Base-by-base conservation (phyloP, 306 rosid genomes). In the Quercus glauca region DNA sequence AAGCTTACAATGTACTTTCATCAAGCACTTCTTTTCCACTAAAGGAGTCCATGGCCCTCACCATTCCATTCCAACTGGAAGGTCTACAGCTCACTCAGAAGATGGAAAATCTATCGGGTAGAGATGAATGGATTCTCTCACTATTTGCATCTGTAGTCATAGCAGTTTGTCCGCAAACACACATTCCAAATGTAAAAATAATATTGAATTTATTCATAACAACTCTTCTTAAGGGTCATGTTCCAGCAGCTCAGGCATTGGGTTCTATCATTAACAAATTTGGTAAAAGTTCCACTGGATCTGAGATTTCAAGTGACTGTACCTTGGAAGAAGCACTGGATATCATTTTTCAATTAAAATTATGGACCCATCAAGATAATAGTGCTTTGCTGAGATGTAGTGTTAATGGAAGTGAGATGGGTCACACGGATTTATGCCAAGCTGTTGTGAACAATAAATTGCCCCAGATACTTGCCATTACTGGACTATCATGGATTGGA, bases 401-500 rank as follows among this genome's bases (percentile, higher is more conserved):
- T 77, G 88, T 65, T 80, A 79, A 84, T 64, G 89, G 86, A 52
- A 83, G 73, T 73, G 89, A 83, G 78, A 76, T 88, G 60, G 86
- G 85, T 71, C 86, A 89, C 58, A 75, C 89, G 73, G 94, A 92
- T 81, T 80, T 90, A 68, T 91, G 97, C 89, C 90, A 87, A 65
- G 90, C 94, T 69, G 68, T 56, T 69, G 82, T 75, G 65, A 80
- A 83, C 83, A 86, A 81, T 83, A 86, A 81, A 76, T 80, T 68
- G 52, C 90, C 88, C 81, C 97, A 88, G 85, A 84, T 85, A 82
- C 85, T 87, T 90, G 94, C 88, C 84, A 78, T 95, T 73, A 74
- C 80, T 86, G 99, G 99, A 74, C 84, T 95, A 63, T 87, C 99
- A n/a, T 95, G 99, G 99, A 80, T 95, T 68, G 99, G 96, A 74